Evolutionary conservation across 768 basidiomycete species (phyloP).

Genomic region (Boletus vermiculosoides): DNA sequence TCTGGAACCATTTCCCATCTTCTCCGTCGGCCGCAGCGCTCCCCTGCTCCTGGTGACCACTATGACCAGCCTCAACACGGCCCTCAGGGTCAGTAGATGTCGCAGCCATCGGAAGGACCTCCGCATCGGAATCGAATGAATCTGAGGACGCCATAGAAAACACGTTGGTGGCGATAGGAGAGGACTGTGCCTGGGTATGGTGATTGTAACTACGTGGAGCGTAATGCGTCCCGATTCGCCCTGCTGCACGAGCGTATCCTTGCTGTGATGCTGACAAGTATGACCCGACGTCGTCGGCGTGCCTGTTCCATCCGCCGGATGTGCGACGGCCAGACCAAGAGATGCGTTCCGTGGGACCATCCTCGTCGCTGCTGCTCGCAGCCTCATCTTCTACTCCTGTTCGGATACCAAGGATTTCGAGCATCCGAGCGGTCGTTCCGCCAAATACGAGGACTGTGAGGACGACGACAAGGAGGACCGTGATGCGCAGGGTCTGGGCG

Average conservation of each 20-base stretch:
- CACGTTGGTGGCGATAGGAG: conserved; percentile 30
- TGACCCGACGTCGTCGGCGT: conserved; percentile 43
- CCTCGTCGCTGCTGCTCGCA: conserved; percentile 56
- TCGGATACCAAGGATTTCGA: conserved; percentile 93
- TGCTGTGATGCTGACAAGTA: conserved; percentile 31
- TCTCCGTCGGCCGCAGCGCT: conserved; percentile 38
- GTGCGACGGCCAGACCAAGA: conserved; percentile 37
- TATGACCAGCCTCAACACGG: conserved; percentile 4
- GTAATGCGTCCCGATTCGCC: conserved; percentile 61
- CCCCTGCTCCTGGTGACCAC: conserved; percentile 4
- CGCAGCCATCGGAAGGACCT: conserved; percentile 75
- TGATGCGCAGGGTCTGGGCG: conserved; percentile 86
- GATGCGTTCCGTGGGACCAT: conserved; percentile 31
- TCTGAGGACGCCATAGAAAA: conserved; percentile 76
- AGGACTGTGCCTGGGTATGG: conserved; percentile 37
- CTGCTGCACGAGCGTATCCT: conserved; percentile 34
- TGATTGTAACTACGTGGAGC: conserved; percentile 58
- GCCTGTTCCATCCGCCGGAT: conserved; percentile 43
- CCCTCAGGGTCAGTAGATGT: conserved; percentile 36
- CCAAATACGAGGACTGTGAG: conserved; percentile 93
- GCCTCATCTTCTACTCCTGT: conserved; percentile 95
- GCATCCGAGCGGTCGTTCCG: conserved; percentile 95
- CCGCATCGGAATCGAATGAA: conserved; percentile 74
- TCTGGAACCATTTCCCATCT: conserved; percentile 95
- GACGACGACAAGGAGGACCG: conserved; percentile 94